phyloP scores from a whole-genome alignment of 176 grass and related monocot species.

The Bonia amplexicaulis region DNA sequence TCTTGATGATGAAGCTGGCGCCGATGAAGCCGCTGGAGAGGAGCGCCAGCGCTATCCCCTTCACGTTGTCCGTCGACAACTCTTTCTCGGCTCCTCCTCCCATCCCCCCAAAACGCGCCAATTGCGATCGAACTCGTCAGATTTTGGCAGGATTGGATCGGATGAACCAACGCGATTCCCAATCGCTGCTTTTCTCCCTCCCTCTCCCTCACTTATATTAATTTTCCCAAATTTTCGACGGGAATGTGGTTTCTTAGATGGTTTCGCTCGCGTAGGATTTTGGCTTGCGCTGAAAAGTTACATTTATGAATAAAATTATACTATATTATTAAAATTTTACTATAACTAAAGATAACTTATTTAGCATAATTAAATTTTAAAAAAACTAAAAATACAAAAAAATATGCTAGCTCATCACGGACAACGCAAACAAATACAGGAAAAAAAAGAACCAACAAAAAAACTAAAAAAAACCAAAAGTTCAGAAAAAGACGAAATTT shows the following conservation, averaged over 20 bases:
- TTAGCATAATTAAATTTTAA: no score
- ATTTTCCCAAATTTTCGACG: background rate
- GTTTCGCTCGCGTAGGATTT: conserved; percentile 14
- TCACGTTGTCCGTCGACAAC: conserved; percentile 77
- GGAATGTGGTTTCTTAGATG: background rate
- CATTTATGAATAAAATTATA: no score
- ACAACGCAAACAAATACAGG: no score
- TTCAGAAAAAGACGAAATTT: no score
- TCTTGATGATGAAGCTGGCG: conserved; percentile 98
- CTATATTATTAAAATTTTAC: no score
- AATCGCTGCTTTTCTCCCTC: background rate
- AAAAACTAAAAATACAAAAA: no score
- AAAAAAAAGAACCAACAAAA: no score
- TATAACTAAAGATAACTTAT: no score
- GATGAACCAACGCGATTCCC: background rate
- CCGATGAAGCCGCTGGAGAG: conserved; percentile 93
- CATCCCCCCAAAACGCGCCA: conserved; percentile 11
- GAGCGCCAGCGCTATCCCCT: conserved; percentile 78
- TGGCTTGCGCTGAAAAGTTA: no score
- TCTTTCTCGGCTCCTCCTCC: conserved; percentile 24
- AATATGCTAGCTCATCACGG: no score
- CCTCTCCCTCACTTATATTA: background rate
- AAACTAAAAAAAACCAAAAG: no score
- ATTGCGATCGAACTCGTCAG: background rate
- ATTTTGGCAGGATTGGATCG: background rate